Evolutionary conservation across 345 rosid genomes (phyloP), one percentile per base, ranked within the genome.

Genomic region (Geranium brycei): DNA sequence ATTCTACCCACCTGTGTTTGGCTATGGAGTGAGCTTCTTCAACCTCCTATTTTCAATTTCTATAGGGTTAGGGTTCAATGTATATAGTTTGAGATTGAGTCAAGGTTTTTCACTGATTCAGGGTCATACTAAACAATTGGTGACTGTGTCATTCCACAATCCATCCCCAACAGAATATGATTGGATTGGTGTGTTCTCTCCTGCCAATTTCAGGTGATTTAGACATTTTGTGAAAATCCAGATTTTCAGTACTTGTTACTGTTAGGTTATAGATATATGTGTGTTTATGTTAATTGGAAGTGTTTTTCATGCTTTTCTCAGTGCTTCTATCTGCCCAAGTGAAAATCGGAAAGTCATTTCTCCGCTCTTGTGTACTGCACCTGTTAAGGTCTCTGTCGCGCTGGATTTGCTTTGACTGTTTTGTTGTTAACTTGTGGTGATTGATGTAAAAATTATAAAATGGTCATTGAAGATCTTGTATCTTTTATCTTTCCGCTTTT

Each of bases 181-280:
- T 41, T 73, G 73, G 77, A 17, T 73, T 62, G 77, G 64, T 0
- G 73, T 73, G 18, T 73, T 73, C 31, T 65, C 73, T 65, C 70
- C 77, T 56, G 64, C 73, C 17, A 62, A 73, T 18, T 66, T 74
- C 71, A 74, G 63, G 70, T 73, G 41, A 38, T 38, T 38, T 38
- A 38, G 28, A 2, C 28, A 23, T 23, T 23, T 23, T 23, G 28
- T 23, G 28, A 23, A 23, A 23, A 23, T 23, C 28, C 28, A 23
- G 28, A 23, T 23, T 19, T 38, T 38, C 0, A 38, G 47, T 38
- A 38, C 11, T 5, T 38, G 11, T 38, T 10, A 38, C 47, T 10
- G 11, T 38, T 38, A 38, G 8, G 47, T 38, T 38, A 38, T 38
- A 38, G 11, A 38, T 10, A 5, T 10, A 10, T 38, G 6, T 5